Percentiles rank a stretch among this genome's conserved stretches.
phyloP scores from a whole-genome alignment of 805 yeast species.

The Ascoidea asiatica region DNA sequence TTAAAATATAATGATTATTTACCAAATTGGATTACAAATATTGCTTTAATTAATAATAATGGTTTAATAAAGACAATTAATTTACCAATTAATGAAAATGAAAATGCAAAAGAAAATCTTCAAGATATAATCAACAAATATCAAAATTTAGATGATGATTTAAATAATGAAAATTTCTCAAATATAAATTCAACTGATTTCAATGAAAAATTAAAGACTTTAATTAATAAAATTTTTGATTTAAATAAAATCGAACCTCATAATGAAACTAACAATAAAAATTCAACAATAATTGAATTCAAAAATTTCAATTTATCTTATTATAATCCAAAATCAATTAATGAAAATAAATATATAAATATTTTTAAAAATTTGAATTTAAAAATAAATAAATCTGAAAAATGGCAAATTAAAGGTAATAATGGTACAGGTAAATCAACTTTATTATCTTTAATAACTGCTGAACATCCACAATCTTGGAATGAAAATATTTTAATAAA shows the following conservation, averaged over 20 bases:
- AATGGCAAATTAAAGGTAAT: constrained; percentile 81
- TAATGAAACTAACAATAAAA: too few relatives aligned
- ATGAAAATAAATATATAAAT: too few relatives aligned
- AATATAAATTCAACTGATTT: too few relatives aligned
- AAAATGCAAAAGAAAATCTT: constrained; percentile 7
- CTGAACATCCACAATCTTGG: constrained; percentile 98
- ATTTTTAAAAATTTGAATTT: constrained; percentile 51
- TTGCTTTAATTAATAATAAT: constrained; percentile 43
- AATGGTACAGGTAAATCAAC: constrained; percentile 96
- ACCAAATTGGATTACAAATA: constrained; percentile 71
- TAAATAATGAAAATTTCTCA: too few relatives aligned
- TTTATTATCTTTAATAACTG: constrained; percentile 65
- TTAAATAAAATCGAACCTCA: too few relatives aligned
- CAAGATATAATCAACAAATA: too few relatives aligned
- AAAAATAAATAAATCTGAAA: constrained; percentile 56
- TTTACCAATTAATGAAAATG: too few relatives aligned
- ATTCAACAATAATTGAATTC: constrained; percentile 31
- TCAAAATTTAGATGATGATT: too few relatives aligned
- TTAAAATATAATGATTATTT: constrained; percentile 59
- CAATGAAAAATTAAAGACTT: too few relatives aligned
- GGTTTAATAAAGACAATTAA: too few relatives aligned
- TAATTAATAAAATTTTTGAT: too few relatives aligned
- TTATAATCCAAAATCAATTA: too few relatives aligned
- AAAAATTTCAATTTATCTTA: constrained; percentile 50
- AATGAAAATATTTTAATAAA: constrained; percentile 47